Base-by-base conservation (phyloP, 176 grass and related monocot species). In the Thalia dealbata region DNA sequence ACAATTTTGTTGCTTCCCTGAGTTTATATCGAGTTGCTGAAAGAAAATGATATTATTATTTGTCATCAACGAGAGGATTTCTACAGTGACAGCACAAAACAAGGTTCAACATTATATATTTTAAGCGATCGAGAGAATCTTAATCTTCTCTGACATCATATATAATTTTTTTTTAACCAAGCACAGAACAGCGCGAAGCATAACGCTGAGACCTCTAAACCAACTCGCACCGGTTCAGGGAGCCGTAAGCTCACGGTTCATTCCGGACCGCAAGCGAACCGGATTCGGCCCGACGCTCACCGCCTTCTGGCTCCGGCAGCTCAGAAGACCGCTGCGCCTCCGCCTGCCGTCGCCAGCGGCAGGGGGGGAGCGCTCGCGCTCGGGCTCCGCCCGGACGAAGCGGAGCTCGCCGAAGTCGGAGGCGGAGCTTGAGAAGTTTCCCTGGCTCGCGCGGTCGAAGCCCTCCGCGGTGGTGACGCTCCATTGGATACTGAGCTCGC, bases 401-500 rank as follows among this genome's bases (percentile, higher is more conserved):
- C 83, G 62, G n/a, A 61, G 29, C 14, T 81, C 83, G 7, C 54
- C 74, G 69, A 24, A 78, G 70, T 67, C 66, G 16, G 83, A 85
- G 11, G 83, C 73, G 15, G 78, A 64, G 19, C 77, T 85, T 0
- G 78, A 80, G 44, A 80, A 73, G 67, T 85, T 85, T 27, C 79
- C 68, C 64, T 75, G 60, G 76, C 79, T 81, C 4, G 74, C 79
- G 18, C 84, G 67, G 58, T 86, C 84, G 76, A 86, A 78, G 5
- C 82, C 82, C 44, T 81, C 84, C 16, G 75, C 78, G 15, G 79
- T 86, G 42, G 74, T 81, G 59, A 81, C 79, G 18, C 83, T 85
- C 83, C 83, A 85, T 30, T 81, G 58, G 66, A 85, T 73, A 73
- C 84, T 86, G 52, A 66, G 79, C 68, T 81, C 84, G 72, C 79